A percentile compares a stretch with the other conserved stretches of the same genome.
phyloP scores from a whole-genome alignment of 2,329 filamentous ascomycete species.

The Scortechinia acanthostroma region DNA sequence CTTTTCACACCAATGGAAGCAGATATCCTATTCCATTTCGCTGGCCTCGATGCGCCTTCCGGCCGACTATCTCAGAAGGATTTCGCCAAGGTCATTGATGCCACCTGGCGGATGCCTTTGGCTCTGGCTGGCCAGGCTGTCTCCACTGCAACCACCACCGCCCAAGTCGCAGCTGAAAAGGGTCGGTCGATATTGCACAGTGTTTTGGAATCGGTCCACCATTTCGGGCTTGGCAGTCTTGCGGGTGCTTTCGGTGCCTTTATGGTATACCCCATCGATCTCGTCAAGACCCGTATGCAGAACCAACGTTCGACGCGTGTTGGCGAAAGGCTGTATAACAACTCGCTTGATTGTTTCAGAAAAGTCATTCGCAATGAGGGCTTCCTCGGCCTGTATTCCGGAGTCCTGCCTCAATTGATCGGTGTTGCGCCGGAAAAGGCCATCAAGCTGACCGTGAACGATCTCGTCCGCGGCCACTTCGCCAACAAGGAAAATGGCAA shows the following conservation, averaged over 20 bases:
- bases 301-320: conserved; percentile 82
- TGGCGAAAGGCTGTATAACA: conserved; percentile 88
- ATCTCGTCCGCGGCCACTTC: conserved; percentile 73
- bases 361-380: conserved; percentile 94
- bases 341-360: conserved; percentile 87
- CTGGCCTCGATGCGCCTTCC: conserved; percentile 81
- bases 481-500: conserved; percentile 67
- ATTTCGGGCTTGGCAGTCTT: conserved; percentile 81
- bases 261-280: conserved; percentile 98
- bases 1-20: conserved; percentile 98
- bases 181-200: conserved; percentile 51
- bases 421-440: conserved; percentile 99
- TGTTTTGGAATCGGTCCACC: conserved; percentile 73
- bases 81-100: conserved; percentile 91
- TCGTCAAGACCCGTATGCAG: conserved; percentile 97
- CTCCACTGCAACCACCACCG: conserved; percentile 16
- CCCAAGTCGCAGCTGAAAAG: conserved; percentile 38
- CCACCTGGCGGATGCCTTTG: conserved; percentile 74
- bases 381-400: conserved; percentile 82
- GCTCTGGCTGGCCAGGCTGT: conserved; percentile 35
- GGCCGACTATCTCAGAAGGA: conserved; percentile 75
- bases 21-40: conserved; percentile 97
- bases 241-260: conserved; percentile 97
- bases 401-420: conserved; percentile 87
- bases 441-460: conserved; percentile 98